These are phyloP conservation scores for Populus euphratica DNA, from an alignment of 345 rosid species.

Conservation along the genomic window DNA sequence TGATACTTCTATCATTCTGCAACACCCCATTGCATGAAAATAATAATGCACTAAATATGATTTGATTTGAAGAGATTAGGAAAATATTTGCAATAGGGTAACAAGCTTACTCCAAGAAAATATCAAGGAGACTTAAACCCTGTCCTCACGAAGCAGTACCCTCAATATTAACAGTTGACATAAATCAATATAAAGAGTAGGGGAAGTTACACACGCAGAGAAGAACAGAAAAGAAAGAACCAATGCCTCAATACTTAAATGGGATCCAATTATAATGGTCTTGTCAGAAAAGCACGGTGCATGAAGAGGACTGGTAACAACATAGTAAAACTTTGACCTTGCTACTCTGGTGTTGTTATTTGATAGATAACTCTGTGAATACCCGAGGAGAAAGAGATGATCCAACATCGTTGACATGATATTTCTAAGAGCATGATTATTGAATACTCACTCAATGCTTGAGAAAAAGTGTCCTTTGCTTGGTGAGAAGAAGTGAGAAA, in stretches of 20 bases:
- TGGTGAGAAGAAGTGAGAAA: not conserved
- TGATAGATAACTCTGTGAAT: not conserved
- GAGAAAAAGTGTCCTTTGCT: not conserved
- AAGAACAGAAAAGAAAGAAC: not conserved
- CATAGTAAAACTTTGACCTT: not conserved
- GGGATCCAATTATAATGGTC: not conserved
- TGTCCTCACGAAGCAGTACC: not conserved
- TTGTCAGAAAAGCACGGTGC: not conserved
- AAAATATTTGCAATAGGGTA: not conserved
- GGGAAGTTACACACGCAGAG: not conserved
- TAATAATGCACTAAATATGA: not conserved
- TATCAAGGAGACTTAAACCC: not conserved
- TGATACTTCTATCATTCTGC: not conserved
- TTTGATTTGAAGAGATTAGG: not conserved
- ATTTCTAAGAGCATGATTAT: no score
- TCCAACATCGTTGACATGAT: not conserved
- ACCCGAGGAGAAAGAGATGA: not conserved
- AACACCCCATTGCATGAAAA: not conserved
- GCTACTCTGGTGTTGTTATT: not conserved
- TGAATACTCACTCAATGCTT: not conserved
- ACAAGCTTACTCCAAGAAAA: not conserved
- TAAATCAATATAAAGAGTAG: not conserved
- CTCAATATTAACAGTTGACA: not conserved
- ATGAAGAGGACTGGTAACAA: not conserved
- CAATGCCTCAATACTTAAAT: not conserved